Percentiles rank a stretch among this genome's conserved stretches.
Conservation (phyloP, 176 grass and related monocot species). For the Triticum monococcum region DNA sequence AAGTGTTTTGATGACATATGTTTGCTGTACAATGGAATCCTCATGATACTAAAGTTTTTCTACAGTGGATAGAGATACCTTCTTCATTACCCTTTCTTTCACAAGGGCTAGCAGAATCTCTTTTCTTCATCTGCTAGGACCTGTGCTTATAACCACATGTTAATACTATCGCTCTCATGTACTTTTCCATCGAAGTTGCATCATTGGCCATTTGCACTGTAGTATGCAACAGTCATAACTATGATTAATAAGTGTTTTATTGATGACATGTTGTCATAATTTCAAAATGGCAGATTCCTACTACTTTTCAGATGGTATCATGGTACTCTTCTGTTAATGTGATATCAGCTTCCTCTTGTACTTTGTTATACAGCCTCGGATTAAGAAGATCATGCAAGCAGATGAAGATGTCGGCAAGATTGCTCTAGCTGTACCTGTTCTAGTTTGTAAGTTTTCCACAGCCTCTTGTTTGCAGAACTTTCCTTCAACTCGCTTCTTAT, state of each 20-base stretch:
- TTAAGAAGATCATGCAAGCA: constrained; percentile 99
- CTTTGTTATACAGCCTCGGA: constrained; percentile 59
- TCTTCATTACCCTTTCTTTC: neutral
- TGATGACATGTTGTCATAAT: neutral
- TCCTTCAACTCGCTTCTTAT: neutral
- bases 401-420: constrained; percentile 99
- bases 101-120: constrained; percentile 2
- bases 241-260: neutral
- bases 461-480: neutral
- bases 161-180: neutral
- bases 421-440: constrained; percentile 86
- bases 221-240: neutral
- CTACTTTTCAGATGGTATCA: constrained; percentile 5
- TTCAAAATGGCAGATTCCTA: neutral
- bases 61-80: neutral
- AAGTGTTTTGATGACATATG: neutral
- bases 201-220: neutral
- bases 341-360: constrained; percentile 8
- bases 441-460: constrained; percentile 84
- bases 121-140: constrained; percentile 1
- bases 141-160: constrained; percentile 10
- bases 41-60: neutral
- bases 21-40: neutral
- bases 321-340: neutral
- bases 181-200: neutral